Evolutionary conservation across 495 filamentous ascomycete species (phyloP), one percentile per base, ranked within the genome.

Genomic region (Podospora pseudoanserina): DNA sequence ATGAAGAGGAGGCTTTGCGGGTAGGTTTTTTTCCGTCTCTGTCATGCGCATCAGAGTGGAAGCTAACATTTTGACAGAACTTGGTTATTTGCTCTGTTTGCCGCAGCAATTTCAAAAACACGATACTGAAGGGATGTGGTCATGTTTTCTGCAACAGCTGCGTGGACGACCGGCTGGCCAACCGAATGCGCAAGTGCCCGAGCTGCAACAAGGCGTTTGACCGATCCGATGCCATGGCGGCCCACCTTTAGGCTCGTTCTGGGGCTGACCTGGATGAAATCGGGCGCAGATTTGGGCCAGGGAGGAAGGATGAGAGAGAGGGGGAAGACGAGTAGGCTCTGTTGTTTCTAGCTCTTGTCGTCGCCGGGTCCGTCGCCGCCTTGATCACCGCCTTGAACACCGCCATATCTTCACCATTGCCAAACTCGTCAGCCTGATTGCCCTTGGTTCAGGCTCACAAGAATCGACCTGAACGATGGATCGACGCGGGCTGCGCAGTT

Each of bases 101-200:
- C 79, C 89, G 90, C 69, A 87, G 83, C 64, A 91, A 94, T 65
- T 95, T 97, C 84, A 97, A 97, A 80, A 91, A 98, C 76, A 96
- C 93, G 1, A 89, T 89, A 19, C 85, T 99, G 72, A 93, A 93
- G 75, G 92, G 90, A 16, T 99, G 95, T 77, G 95, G 95, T n/a
- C 95, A 99, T 79, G 88, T 96, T 23, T 97, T 98, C 78, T 99
- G 95, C 86, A 88, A 86, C 72, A 86, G 88, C 28, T 99, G 95
- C 74, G 89, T 96, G 28, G 92, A 96, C 64, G 89, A 94, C 73
- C 89, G 93, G 63, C 87, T 96, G 63, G 83, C 85, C 9, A 95
- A 94, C 67, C 91, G 95, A 44, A 93, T 92, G 76, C 87, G 95
- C 67, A 98, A 98, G 79, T 99, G 95, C 74, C 95, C 95, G 5